phyloP scores from a whole-genome alignment of 306 rosid genomes.

The Acacia melanoxylon region DNA sequence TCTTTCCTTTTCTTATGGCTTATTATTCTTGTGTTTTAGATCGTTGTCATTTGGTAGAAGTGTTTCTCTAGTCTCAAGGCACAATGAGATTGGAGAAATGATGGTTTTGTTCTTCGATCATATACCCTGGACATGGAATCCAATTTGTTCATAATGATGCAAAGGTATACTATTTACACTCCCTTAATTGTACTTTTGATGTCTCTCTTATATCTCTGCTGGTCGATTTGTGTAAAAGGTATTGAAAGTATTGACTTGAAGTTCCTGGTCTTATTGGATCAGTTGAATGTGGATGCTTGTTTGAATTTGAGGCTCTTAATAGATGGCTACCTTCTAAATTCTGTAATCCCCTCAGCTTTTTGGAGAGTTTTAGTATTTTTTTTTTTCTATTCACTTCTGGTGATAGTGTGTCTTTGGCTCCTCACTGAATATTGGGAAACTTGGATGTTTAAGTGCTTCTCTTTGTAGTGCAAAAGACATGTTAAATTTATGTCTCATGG shows the following conservation, averaged over 20 bases:
- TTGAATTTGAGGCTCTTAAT: not conserved
- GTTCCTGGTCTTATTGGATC: not conserved
- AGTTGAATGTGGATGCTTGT: not conserved
- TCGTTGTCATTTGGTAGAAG: not conserved
- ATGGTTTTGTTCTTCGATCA: conserved; percentile 88
- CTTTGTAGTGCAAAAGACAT: not conserved
- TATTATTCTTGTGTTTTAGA: not conserved
- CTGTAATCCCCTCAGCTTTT: not conserved
- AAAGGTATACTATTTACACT: conserved; percentile 43
- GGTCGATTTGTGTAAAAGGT: not conserved
- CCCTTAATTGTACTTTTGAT: not conserved
- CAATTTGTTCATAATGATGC: conserved; percentile 93
- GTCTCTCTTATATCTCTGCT: not conserved
- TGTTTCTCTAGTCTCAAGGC: conserved; percentile 25
- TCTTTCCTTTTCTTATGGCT: not conserved
- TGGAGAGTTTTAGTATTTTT: too few relatives aligned
- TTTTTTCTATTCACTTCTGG: not conserved
- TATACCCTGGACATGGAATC: conserved; percentile 93
- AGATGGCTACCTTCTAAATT: conserved; percentile 10
- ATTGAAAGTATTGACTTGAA: not conserved
- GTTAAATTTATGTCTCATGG: not conserved
- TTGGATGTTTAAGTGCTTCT: not conserved
- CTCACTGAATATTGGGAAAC: not conserved
- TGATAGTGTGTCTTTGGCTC: not conserved
- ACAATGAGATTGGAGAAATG: conserved; percentile 92